Percentiles rank a stretch among this genome's conserved stretches.
phyloP scores from a whole-genome alignment of 73 alveolate genomes.

The Paramecium tetraurelia region DNA sequence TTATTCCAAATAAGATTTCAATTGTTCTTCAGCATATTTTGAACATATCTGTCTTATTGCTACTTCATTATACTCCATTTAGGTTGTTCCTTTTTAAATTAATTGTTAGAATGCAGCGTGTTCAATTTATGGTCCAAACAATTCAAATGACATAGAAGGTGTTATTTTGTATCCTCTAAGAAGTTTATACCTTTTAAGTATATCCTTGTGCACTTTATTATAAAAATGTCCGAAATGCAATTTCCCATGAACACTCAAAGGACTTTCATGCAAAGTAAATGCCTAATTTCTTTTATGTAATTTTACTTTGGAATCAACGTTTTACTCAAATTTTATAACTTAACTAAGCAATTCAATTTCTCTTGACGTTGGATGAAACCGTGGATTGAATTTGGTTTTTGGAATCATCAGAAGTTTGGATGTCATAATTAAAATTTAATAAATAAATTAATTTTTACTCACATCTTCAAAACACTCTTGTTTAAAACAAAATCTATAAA shows the following conservation, averaged over 20 bases:
- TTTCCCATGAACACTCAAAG: constrained; percentile 90
- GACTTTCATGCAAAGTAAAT: constrained; percentile 77
- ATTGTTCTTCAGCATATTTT: constrained; percentile 13
- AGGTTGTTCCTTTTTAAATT: background rate
- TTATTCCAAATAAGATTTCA: background rate
- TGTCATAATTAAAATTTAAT: constrained; percentile 19
- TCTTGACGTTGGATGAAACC: constrained; percentile 8
- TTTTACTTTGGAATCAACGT: constrained; percentile 10
- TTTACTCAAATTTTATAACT: background rate
- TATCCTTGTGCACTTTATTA: constrained; percentile 84
- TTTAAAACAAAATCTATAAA: background rate
- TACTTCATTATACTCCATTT: background rate
- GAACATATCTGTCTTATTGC: background rate
- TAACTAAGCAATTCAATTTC: constrained; percentile 8
- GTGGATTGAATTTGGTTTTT: constrained; percentile 26
- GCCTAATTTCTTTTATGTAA: background rate
- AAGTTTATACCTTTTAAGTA: constrained; percentile 83
- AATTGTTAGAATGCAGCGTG: constrained; percentile 10
- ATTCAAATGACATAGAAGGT: constrained; percentile 42
- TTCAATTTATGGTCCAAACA: constrained; percentile 22
- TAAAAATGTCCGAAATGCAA: constrained; percentile 88
- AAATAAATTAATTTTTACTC: background rate
- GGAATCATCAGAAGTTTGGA: constrained; percentile 30
- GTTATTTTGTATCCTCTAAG: constrained; percentile 41
- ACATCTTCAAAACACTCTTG: background rate